phyloP scores from a whole-genome alignment of 192 early-diverging fungal genomes.

The Mortierella hygrophila region DNA sequence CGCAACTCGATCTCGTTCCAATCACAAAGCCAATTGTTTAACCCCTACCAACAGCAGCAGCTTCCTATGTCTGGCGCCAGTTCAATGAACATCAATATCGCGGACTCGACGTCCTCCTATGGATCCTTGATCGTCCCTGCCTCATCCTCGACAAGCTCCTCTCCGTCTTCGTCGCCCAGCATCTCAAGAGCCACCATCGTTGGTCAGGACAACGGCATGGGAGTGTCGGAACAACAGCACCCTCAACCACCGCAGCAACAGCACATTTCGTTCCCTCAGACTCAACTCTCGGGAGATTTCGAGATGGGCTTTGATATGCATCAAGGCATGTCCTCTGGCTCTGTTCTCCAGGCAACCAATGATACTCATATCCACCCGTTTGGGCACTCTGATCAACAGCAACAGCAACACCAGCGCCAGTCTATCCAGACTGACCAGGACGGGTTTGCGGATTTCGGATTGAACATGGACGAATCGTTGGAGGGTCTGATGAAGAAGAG shows the following conservation, averaged over 20 bases:
- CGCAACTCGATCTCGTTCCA: slow-evolving; percentile 12
- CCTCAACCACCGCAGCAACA: not conserved
- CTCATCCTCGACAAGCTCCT: slow-evolving; percentile 36
- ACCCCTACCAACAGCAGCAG: slow-evolving; percentile 16
- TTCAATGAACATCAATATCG: slow-evolving; percentile 33
- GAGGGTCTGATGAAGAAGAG: slow-evolving; percentile 46
- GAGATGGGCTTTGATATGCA: not conserved
- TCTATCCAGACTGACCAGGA: not conserved
- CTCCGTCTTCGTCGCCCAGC: slow-evolving; percentile 22
- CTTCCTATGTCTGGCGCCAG: not conserved
- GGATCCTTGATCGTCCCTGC: slow-evolving; percentile 50
- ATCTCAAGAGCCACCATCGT: not conserved
- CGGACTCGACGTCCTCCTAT: slow-evolving; percentile 22
- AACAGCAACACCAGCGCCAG: slow-evolving; percentile 15
- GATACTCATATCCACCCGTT: not conserved
- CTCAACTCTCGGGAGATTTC: not conserved
- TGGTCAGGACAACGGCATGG: not conserved
- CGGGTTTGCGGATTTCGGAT: slow-evolving; percentile 16
- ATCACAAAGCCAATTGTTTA: not conserved
- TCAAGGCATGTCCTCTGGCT: not conserved
- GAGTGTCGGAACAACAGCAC: not conserved
- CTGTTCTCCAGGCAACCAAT: not conserved
- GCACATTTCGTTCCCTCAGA: not conserved
- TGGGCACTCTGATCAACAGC: not conserved
- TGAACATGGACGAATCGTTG: slow-evolving; percentile 29